phyloP scores from a whole-genome alignment of 148 eudicot genomes.

The Beta vulgaris region DNA sequence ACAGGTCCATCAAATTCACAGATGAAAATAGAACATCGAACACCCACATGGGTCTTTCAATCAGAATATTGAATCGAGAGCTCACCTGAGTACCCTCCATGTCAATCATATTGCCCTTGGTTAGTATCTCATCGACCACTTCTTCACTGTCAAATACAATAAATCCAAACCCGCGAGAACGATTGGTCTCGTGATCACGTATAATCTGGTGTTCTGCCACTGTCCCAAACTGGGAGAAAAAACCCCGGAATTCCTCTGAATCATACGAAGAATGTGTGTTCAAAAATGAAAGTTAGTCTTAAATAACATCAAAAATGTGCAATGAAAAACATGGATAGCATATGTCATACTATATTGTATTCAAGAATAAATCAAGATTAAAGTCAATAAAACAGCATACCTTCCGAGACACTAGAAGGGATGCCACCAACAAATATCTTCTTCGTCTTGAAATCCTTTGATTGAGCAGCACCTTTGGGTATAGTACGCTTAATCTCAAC shows the following conservation, averaged over 20 bases:
- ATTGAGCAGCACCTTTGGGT: constrained; percentile 63
- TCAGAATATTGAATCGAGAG: constrained; percentile 14
- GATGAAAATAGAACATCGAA: background rate
- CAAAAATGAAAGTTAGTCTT: constrained; percentile 9
- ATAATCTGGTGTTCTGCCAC: constrained; percentile 76
- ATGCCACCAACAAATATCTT: constrained; percentile 85
- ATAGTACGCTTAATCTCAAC: constrained; percentile 80
- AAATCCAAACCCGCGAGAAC: constrained; percentile 79
- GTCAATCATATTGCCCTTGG: constrained; percentile 64
- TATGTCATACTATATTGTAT: background rate
- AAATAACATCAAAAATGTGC: background rate
- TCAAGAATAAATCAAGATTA: background rate
- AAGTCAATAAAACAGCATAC: constrained; percentile 27
- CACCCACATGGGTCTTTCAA: background rate
- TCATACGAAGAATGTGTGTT: constrained; percentile 3
- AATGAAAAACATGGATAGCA: background rate
- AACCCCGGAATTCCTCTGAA: constrained; percentile 60
- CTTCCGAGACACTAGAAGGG: constrained; percentile 57
- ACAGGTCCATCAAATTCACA: background rate
- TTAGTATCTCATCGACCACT: constrained; percentile 49
- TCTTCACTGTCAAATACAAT: constrained; percentile 60
- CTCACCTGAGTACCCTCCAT: constrained; percentile 65
- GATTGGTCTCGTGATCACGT: constrained; percentile 63
- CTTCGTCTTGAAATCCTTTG: constrained; percentile 71
- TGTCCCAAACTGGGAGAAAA: constrained; percentile 65